Evolutionary conservation across 129 eudicot species (phyloP).

Genomic region (Heracleum sosnowskyi): DNA sequence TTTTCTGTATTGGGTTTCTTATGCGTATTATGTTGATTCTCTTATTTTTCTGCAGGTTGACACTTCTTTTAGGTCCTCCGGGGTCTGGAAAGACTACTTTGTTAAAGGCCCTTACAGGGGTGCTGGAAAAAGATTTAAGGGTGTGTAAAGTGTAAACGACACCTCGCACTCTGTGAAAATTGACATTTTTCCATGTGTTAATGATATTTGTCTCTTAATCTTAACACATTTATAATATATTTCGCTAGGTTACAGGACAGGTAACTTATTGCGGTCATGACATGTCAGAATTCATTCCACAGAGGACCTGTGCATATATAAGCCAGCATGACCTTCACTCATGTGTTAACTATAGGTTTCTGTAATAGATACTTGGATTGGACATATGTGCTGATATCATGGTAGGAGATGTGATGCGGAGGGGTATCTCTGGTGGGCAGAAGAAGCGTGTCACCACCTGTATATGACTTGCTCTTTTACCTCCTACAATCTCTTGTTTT

Average conservation of each 20-base stretch:
- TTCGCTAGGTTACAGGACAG: conserved; percentile 21
- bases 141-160: conserved; percentile 23
- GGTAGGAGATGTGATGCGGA: conserved; percentile 47
- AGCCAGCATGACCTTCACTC: conserved; percentile 61
- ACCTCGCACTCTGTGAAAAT: not conserved
- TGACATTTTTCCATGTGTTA: not conserved
- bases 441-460: conserved; percentile 59
- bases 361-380: conserved; percentile 58
- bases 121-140: conserved; percentile 53
- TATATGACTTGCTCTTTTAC: conserved; percentile 6
- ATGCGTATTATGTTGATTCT: not conserved
- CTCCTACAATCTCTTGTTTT: not conserved
- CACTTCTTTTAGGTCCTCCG: conserved; percentile 80
- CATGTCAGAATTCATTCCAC: conserved; percentile 59
- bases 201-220: not conserved
- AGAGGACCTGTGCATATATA: conserved; percentile 65
- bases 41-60: conserved; percentile 31
- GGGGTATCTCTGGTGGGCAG: conserved; percentile 80
- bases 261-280: conserved; percentile 62
- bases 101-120: conserved; percentile 63
- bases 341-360: not conserved
- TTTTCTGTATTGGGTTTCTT: not conserved
- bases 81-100: conserved; percentile 78
- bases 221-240: not conserved
- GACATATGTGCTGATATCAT: conserved; percentile 51